These are phyloP conservation scores for Sugiyamaella paludigena DNA, from an alignment of 1,139 yeast species.

Conservation along the genomic window DNA sequence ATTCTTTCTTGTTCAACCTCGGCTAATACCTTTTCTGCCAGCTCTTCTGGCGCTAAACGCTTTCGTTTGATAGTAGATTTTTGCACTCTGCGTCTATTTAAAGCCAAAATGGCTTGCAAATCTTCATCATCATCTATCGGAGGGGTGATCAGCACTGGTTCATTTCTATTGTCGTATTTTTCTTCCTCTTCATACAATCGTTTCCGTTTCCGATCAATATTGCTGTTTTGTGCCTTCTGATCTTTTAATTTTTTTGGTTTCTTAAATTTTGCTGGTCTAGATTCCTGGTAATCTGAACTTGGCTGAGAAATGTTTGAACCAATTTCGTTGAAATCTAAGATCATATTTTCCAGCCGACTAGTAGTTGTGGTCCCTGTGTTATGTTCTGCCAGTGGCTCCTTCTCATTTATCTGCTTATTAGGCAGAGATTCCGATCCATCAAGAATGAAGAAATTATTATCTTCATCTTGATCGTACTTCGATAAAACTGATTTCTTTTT, in stretches of 20 bases:
- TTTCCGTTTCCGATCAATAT: constrained; percentile 23
- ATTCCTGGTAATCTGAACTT: constrained; percentile 31
- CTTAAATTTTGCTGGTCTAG: constrained; percentile 49
- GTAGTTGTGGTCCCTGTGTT: no score
- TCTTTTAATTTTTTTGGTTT: constrained; percentile 42
- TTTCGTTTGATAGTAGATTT: constrained; percentile 22
- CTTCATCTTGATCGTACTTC: constrained; percentile 3
- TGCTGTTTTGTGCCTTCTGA: constrained; percentile 9
- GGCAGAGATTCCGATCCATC: constrained; percentile 23
- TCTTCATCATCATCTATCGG: constrained; percentile 47
- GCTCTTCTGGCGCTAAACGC: constrained; percentile 25
- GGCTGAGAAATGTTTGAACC: not conserved
- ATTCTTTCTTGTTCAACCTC: constrained; percentile 16
- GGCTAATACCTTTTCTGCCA: constrained; percentile 24
- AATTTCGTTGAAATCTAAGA: not conserved
- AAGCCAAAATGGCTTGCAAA: constrained; percentile 44
- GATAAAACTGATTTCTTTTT: constrained; percentile 1
- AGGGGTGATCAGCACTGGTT: constrained; percentile 9
- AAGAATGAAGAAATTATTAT: constrained; percentile 30
- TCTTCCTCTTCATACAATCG: constrained; percentile 24
- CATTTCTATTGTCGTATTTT: constrained; percentile 22
- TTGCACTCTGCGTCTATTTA: constrained; percentile 45
- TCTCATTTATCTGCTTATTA: not conserved
- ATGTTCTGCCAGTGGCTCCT: not conserved
- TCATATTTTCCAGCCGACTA: not conserved